Evolutionary conservation across 768 basidiomycete genomes (phyloP).

Genomic region (Phlebiopsis flavidoalba): DNA sequence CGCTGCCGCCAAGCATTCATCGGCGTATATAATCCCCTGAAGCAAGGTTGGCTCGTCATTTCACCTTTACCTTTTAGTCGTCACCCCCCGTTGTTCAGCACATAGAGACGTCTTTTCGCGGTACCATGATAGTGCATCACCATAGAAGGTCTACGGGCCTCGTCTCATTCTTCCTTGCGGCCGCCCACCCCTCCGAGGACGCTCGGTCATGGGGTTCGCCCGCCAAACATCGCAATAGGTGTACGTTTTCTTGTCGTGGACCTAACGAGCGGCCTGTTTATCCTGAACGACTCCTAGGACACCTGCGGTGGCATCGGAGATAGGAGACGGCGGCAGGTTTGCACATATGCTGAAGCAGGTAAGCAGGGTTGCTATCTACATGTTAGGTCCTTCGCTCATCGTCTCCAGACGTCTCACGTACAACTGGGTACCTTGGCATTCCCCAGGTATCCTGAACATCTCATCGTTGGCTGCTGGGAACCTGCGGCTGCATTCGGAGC

Average conservation of each 20-base stretch:
- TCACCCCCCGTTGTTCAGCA: background rate
- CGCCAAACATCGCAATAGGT: background rate
- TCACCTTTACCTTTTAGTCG: background rate
- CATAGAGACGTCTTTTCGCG: background rate
- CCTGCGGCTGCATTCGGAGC: background rate
- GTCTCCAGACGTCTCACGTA: background rate
- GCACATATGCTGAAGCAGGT: too few species aligned
- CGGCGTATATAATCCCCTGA: background rate
- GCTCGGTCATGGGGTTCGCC: background rate
- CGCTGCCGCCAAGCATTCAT: background rate
- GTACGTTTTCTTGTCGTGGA: background rate
- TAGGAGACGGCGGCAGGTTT: background rate
- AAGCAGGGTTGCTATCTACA: too few species aligned
- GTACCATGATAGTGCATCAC: background rate
- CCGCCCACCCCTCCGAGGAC: constrained; percentile 6
- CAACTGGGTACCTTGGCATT: too few species aligned
- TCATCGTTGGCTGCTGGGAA: background rate
- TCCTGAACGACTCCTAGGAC: background rate
- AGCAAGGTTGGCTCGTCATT: background rate
- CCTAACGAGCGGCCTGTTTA: background rate
- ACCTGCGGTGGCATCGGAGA: background rate
- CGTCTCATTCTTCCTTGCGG: constrained; percentile 8
- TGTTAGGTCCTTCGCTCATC: too few species aligned
- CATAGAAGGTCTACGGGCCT: constrained; percentile 2
- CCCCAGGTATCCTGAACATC: background rate